phyloP scores from a whole-genome alignment of 2,329 filamentous ascomycete species.

The Paecilomyces dactylethromorphus region DNA sequence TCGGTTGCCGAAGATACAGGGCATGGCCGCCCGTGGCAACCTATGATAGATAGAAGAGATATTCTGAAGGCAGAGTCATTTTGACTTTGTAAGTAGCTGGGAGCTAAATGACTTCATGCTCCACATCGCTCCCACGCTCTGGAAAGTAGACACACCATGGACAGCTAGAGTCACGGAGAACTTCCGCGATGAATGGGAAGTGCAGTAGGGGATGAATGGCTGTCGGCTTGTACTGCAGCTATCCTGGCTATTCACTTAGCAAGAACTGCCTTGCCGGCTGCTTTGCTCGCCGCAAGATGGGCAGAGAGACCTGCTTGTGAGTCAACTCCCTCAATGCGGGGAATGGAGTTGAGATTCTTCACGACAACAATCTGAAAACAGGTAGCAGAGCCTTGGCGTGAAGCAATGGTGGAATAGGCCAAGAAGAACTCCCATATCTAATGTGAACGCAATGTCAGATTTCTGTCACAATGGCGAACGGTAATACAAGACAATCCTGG shows the following conservation, averaged over 20 bases:
- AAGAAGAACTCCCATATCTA: constrained; percentile 94
- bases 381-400: constrained; percentile 74
- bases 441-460: constrained; percentile 6
- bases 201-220: neutral
- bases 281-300: constrained; percentile 47
- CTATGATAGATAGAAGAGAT: no score
- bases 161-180: no score
- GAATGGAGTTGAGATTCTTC: constrained; percentile 84
- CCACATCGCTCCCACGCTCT: no score
- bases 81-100: no score
- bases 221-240: no score
- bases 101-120: no score
- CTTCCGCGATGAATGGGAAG: no score
- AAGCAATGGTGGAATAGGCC: constrained; percentile 75
- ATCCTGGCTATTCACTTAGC: neutral
- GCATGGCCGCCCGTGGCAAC: no score
- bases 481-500: constrained; percentile 1
- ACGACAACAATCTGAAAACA: constrained; percentile 85
- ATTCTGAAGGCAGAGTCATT: no score
- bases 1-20: neutral
- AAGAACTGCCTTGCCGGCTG: neutral
- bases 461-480: neutral
- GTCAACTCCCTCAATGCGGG: constrained; percentile 68
- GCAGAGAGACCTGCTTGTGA: constrained; percentile 63
- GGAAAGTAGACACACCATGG: no score